These are phyloP conservation scores for Fusarium pseudoanthophilum DNA, from an alignment of 2,329 filamentous ascomycete species.

Conservation along the genomic window DNA sequence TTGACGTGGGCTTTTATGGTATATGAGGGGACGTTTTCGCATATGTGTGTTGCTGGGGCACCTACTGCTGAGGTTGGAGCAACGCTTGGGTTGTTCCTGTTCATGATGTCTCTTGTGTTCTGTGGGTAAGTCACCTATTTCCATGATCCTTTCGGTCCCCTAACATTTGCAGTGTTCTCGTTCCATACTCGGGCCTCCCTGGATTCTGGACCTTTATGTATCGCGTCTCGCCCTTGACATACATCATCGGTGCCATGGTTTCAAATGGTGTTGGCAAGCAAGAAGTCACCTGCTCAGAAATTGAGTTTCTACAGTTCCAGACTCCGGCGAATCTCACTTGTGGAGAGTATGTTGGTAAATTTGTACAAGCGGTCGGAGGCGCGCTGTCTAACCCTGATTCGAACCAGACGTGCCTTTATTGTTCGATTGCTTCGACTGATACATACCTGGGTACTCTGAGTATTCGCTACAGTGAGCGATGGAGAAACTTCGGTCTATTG, in stretches of 20 bases:
- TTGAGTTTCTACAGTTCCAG: slow-evolving; percentile 71
- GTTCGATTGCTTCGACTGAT: slow-evolving; percentile 46
- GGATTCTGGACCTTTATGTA: slow-evolving; percentile 81
- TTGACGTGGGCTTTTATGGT: slow-evolving; percentile 71
- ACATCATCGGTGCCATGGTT: slow-evolving; percentile 73
- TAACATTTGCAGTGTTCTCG: slow-evolving; percentile 60
- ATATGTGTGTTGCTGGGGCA: slow-evolving; percentile 71
- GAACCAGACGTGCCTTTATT: slow-evolving; percentile 55
- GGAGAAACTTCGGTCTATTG: slow-evolving; percentile 66
- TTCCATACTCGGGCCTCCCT: slow-evolving; percentile 66
- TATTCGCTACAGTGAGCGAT: slow-evolving; percentile 59
- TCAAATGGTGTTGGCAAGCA: slow-evolving; percentile 14
- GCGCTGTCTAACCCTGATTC: slow-evolving; percentile 53
- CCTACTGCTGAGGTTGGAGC: slow-evolving; percentile 55
- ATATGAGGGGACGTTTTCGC: slow-evolving; percentile 72
- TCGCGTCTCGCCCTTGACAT: slow-evolving; percentile 70
- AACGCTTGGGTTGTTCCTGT: slow-evolving; percentile 54
- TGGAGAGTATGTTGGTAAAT: slow-evolving; percentile 58
- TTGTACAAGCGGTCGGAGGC: slow-evolving; percentile 58
- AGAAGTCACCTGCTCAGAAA: slow-evolving; percentile 56
- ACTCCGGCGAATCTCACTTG: slow-evolving; percentile 65
- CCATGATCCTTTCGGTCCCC: accelerated
- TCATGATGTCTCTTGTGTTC: slow-evolving; percentile 39
- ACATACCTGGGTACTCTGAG: slow-evolving; percentile 52
- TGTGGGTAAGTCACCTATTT: slow-evolving; percentile 16